Conservation (phyloP, 129 eudicot genomes). For the Scalesia atractyloides region DNA sequence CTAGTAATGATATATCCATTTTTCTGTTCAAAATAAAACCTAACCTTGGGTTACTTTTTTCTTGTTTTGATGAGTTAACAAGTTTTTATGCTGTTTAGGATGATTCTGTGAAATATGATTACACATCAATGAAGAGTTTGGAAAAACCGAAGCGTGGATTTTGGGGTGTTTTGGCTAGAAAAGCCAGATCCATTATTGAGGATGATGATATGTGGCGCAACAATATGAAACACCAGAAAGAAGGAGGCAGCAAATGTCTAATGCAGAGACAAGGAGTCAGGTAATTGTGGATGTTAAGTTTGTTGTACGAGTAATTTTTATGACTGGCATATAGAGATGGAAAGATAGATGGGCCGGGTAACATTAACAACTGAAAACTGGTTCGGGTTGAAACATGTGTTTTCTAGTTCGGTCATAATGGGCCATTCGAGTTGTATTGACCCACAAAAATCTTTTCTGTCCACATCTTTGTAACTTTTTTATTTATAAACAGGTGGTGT, state of each 20-base stretch:
- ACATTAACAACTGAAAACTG: neutral
- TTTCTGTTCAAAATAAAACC: too few species aligned
- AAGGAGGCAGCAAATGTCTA: slow-evolving; percentile 41
- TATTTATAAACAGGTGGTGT: neutral
- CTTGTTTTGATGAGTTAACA: slow-evolving; percentile 4
- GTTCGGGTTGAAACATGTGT: neutral
- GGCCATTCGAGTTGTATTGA: neutral
- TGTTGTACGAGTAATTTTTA: neutral
- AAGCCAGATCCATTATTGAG: slow-evolving; percentile 68
- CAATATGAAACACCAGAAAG: slow-evolving; percentile 43
- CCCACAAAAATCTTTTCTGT: neutral
- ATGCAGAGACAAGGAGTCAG: slow-evolving; percentile 48
- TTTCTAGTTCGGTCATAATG: neutral
- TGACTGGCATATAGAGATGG: slow-evolving; percentile 14
- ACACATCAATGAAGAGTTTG: slow-evolving; percentile 46
- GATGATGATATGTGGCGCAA: slow-evolving; percentile 58
- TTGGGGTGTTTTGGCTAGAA: slow-evolving; percentile 81
- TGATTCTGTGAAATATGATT: slow-evolving; percentile 45
- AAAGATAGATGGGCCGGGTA: neutral
- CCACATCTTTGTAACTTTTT: neutral
- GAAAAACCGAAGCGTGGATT: slow-evolving; percentile 61
- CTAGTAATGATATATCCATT: too few species aligned
- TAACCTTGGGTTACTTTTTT: neutral
- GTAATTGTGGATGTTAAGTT: slow-evolving; percentile 27
- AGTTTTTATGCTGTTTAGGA: slow-evolving; percentile 27